Percentiles rank a stretch among this genome's conserved stretches.
Conservation (phyloP, 257 asterid species). For the Knoxia roxburghii region DNA sequence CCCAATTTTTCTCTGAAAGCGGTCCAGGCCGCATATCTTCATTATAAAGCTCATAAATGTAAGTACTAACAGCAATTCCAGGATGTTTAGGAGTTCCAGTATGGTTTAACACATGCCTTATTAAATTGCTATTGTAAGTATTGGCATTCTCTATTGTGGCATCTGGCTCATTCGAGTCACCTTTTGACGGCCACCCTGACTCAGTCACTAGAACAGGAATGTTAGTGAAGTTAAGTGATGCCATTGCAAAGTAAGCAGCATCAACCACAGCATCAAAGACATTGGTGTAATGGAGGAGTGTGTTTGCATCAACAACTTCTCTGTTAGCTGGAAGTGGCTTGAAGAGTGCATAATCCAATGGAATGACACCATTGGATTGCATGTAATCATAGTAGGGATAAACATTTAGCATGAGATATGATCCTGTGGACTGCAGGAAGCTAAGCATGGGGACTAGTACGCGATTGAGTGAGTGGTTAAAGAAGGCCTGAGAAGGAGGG, state of each 20-base stretch:
- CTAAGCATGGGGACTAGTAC: slow-evolving; percentile 54
- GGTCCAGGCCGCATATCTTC: slow-evolving; percentile 64
- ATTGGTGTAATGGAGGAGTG: slow-evolving; percentile 71
- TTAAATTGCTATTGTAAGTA: slow-evolving; percentile 77
- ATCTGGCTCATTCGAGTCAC: slow-evolving; percentile 70
- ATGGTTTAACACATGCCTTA: slow-evolving; percentile 57
- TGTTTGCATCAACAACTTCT: slow-evolving; percentile 87
- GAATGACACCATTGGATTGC: slow-evolving; percentile 67
- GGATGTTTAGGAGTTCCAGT: slow-evolving; percentile 89
- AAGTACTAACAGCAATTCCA: slow-evolving; percentile 61
- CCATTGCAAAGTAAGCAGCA: slow-evolving; percentile 86
- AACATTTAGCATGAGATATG: slow-evolving; percentile 67
- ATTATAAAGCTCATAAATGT: slow-evolving; percentile 79
- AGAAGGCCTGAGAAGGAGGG: slow-evolving; percentile 77
- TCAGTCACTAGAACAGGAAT: slow-evolving; percentile 77
- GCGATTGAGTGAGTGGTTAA: slow-evolving; percentile 55
- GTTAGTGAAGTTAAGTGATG: slow-evolving; percentile 68
- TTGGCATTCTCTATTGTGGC: slow-evolving; percentile 80
- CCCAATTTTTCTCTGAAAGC: slow-evolving; percentile 88
- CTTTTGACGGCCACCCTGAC: slow-evolving; percentile 91
- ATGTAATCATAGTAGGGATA: slow-evolving; percentile 73
- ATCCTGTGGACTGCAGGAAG: slow-evolving; percentile 58
- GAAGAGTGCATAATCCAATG: slow-evolving; percentile 79
- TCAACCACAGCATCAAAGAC: slow-evolving; percentile 88
- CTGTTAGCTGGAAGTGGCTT: slow-evolving; percentile 64